Conservation (phyloP, 345 rosid species). For the Raphanus sativus region DNA sequence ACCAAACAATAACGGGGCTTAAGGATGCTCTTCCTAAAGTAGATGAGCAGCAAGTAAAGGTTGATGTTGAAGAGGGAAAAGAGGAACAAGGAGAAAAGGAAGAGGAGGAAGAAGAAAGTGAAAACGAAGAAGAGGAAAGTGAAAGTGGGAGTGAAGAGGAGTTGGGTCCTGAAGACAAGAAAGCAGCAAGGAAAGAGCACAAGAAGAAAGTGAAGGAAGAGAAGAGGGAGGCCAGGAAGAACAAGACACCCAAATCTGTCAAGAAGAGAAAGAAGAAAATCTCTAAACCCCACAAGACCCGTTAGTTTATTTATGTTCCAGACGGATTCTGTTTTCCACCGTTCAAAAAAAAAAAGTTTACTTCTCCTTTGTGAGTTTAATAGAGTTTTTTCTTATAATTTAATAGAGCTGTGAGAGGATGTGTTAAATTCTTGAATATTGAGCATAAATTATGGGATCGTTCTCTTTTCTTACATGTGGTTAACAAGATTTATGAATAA, state of each 20-base stretch:
- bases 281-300: constrained; percentile 66
- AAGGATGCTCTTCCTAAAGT: constrained; percentile 60
- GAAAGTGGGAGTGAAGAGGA: constrained; percentile 46
- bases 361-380: neutral
- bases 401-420: neutral
- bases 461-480: neutral
- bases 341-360: neutral
- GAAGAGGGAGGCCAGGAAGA: constrained; percentile 86
- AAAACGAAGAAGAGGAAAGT: constrained; percentile 39
- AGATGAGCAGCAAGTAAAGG: constrained; percentile 33
- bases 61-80: constrained; percentile 22
- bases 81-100: constrained; percentile 33
- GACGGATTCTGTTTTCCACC: neutral
- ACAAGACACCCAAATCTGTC: constrained; percentile 76
- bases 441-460: neutral
- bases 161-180: constrained; percentile 51
- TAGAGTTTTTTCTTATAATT: too few species aligned
- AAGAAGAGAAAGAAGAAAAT: constrained; percentile 90
- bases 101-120: neutral
- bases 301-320: constrained; percentile 38
- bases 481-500: neutral
- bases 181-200: constrained; percentile 87
- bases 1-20: constrained; percentile 82
- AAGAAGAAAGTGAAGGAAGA: constrained; percentile 98
- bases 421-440: neutral